Evolutionary conservation across 352 stramenopile genomes (phyloP).

Genomic region (Phytophthora ramorum): DNA sequence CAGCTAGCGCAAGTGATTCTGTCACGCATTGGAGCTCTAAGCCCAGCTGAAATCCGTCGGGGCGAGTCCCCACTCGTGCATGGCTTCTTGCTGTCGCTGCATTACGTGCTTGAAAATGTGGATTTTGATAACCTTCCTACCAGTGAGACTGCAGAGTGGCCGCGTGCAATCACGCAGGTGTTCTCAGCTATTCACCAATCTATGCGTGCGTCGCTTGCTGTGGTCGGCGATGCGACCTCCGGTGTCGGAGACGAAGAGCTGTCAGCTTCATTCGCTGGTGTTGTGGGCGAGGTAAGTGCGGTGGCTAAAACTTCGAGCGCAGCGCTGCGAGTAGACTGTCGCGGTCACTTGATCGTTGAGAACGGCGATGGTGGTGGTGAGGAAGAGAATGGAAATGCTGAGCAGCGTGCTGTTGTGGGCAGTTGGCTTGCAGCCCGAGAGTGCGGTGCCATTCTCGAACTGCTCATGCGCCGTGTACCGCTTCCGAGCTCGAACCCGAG

Average conservation of each 20-base stretch:
- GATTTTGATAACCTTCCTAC: constrained; percentile 43
- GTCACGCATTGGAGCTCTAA: constrained; percentile 43
- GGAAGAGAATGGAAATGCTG: constrained; percentile 54
- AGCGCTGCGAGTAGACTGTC: constrained; percentile 77
- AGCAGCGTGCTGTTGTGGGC: constrained; percentile 83
- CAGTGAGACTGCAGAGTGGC: constrained; percentile 46
- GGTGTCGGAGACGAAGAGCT: constrained; percentile 69
- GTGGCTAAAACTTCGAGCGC: constrained; percentile 57
- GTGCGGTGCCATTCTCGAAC: constrained; percentile 77
- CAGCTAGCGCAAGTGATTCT: constrained; percentile 64
- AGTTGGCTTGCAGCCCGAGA: constrained; percentile 90
- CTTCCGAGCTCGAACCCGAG: constrained; percentile 37
- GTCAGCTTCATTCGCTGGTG: constrained; percentile 64
- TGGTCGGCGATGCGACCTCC: constrained; percentile 80
- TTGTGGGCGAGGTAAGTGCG: constrained; percentile 74
- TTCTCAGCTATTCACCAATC: constrained; percentile 64
- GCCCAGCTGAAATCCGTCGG: constrained; percentile 32
- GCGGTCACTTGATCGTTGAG: constrained; percentile 80
- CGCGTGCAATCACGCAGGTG: constrained; percentile 49
- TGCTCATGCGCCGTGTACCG: constrained; percentile 73
- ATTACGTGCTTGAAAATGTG: constrained; percentile 79
- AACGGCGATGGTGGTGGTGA: constrained; percentile 32
- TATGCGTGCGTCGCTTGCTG: constrained; percentile 69
- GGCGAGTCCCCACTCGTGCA: constrained; percentile 79
- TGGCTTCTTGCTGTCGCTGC: constrained; percentile 75